Base-by-base conservation (phyloP, 306 rosid species). In the Bauhinia variegata region DNA sequence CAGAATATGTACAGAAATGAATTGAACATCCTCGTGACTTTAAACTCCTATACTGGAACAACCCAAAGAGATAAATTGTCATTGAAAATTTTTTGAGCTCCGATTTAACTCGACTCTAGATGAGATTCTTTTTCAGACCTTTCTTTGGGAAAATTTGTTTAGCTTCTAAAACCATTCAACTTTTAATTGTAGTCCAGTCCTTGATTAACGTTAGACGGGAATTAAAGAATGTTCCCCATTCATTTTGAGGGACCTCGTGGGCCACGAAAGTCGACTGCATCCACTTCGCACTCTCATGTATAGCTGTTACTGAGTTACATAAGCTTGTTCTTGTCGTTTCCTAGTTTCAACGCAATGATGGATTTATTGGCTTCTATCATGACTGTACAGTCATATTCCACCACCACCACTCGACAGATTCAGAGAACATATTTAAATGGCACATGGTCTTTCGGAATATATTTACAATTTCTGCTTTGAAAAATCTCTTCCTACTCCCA, bases 351-450 rank as follows among this genome's bases (percentile, higher is more conserved):
- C 55, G 48, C 56, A 72, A 41, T 67, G 72, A 47, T 7, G 41
- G 31, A 61, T n/a, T 74, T 46, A 50, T 11, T n/a, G 42, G 23
- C 61, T 74, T 55, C 67, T 70, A 70, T 65, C 43, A 55, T 75
- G 85, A 72, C 43, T 71, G 68, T 50, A 75, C 81, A 76, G 81
- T 30, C 85, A 75, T 51, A 72, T 59, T 75, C 85, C 85, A 80
- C 81, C 76, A 71, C 85, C 85, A 80, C 81, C 76, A 71, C 60
- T 18, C 5, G 42, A 11, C 53, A 52, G 19, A 70, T 60, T 30
- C 58, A 47, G 48, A 14, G 8, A 60, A 80, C 48, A 50, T 28
- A 60, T 55, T 65, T 71, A 63, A 73, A 56, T 34, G 31, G 38
- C 49, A 54, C 49, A 54, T 59, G 9, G 75, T 63, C 82, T 82